Evolutionary conservation across 2,329 filamentous ascomycete genomes (phyloP).

Genomic region (Ceratocystis diversiconidia): DNA sequence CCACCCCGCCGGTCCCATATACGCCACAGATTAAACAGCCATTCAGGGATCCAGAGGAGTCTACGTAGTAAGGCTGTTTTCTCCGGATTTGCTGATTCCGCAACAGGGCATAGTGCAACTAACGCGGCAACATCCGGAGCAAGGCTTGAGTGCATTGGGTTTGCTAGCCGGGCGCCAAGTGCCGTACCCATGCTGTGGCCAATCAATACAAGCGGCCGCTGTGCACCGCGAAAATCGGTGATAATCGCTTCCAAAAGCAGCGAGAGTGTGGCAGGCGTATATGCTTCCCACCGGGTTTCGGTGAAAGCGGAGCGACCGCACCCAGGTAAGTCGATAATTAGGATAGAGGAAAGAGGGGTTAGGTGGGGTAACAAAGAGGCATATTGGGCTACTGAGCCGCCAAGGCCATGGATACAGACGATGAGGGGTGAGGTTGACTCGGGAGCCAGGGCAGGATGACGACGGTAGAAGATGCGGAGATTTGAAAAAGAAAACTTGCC

Average conservation of each 20-base stretch:
- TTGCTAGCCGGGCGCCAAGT: conserved; percentile 56
- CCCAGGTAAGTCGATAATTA: conserved; percentile 81
- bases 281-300: conserved; percentile 60
- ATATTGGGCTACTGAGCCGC: conserved; percentile 85
- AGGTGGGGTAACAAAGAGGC: conserved; percentile 67
- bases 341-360: conserved; percentile 66
- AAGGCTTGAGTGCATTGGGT: conserved; percentile 18
- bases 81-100: conserved; percentile 44
- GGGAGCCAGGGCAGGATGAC: conserved; percentile 50
- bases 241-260: conserved; percentile 65
- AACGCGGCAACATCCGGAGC: conserved; percentile 37
- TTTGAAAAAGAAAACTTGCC: conserved; percentile 54
- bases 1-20: conserved; percentile 69
- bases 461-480: conserved; percentile 70
- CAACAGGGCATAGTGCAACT: conserved; percentile 66
- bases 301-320: conserved; percentile 69
- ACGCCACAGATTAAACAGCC: conserved; percentile 63
- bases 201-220: conserved; percentile 64
- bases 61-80: conserved; percentile 33
- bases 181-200: conserved; percentile 86
- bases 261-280: conserved; percentile 59
- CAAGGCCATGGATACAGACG: conserved; percentile 84
- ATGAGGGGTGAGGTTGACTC: conserved; percentile 44
- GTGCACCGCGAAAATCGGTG: conserved; percentile 49
- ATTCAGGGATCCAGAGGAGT: conserved; percentile 53